phyloP scores from a whole-genome alignment of 2,329 filamentous ascomycete genomes.

The Fusarium scirpi region DNA sequence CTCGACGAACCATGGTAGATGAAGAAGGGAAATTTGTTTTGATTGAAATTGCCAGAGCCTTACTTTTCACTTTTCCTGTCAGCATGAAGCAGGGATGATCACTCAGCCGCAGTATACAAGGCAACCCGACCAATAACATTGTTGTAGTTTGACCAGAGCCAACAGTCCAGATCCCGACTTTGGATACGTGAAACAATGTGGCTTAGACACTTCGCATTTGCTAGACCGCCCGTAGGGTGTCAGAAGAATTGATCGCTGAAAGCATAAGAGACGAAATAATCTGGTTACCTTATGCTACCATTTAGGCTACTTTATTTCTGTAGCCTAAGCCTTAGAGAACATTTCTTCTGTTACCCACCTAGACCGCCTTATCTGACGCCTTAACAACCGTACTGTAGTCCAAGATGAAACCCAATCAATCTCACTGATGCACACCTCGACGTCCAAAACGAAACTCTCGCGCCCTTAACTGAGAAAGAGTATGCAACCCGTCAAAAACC shows the following conservation, averaged over 20 bases:
- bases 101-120: neutral
- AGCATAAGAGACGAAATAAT: too few species aligned
- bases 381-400: neutral
- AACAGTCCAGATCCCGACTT: neutral
- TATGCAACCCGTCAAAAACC: neutral
- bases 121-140: neutral
- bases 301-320: too few species aligned
- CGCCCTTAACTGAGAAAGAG: neutral
- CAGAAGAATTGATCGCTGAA: too few species aligned
- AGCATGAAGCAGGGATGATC: neutral
- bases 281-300: too few species aligned
- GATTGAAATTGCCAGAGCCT: neutral
- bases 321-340: too few species aligned
- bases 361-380: too few species aligned
- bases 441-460: neutral
- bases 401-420: accelerated
- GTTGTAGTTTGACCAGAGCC: neutral
- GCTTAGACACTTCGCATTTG: neutral
- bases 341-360: too few species aligned
- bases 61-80: neutral
- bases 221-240: too few species aligned
- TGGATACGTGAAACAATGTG: neutral
- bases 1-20: neutral
- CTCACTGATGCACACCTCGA: neutral
- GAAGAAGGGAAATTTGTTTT: neutral